Evolutionary conservation across 108 stramenopile species (phyloP), one percentile per base, ranked within the genome.

Genomic region (Cylindrotheca closterium): DNA sequence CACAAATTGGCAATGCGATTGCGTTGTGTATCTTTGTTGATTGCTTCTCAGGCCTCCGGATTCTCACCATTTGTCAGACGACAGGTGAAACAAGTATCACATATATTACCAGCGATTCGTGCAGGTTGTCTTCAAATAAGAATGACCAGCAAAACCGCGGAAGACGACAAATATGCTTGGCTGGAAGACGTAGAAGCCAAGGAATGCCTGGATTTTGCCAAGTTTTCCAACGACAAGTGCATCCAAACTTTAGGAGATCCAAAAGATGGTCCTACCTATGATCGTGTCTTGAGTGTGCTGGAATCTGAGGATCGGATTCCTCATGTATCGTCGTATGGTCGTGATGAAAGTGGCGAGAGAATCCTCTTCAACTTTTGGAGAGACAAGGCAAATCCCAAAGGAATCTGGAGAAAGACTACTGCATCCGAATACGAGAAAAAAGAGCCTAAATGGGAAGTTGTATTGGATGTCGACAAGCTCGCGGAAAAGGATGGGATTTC

Each of bases 381-480:
- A 55, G 90, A 88, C 63, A 53, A 63, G 25, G 73, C 85, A 51
- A 86, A 89, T 62, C 84, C 86, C 17, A 86, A 90, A 55, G 96
- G 94, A 31, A 58, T 97, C 0, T 92, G 90, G 93, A 68, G 96
- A 3, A 77, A 92, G 58, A 84, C 83, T 8, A 86, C 88, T 1
- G 29, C 91, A 58, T 31, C 67, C 4, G 76, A 74, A 45, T 94
- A 88, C 77, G 71, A 79, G 60, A 73, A 73, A 30, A 61, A 65
- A 2, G 47, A 72, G 1, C 79, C 81, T 0, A 67, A 87, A 64
- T 96, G 96, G 96, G 71, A 77, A 22, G 84, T 80, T 8, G 89
- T 94, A 0, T 58, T 97, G n/a, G 90, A 97, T 74, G 72, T 97
- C 8, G 96, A 97, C 69, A 78, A 56, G 3, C 68, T 97, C 50